Conservation (phyloP, 1,139 yeast genomes). For the Pichia sp. region DNA sequence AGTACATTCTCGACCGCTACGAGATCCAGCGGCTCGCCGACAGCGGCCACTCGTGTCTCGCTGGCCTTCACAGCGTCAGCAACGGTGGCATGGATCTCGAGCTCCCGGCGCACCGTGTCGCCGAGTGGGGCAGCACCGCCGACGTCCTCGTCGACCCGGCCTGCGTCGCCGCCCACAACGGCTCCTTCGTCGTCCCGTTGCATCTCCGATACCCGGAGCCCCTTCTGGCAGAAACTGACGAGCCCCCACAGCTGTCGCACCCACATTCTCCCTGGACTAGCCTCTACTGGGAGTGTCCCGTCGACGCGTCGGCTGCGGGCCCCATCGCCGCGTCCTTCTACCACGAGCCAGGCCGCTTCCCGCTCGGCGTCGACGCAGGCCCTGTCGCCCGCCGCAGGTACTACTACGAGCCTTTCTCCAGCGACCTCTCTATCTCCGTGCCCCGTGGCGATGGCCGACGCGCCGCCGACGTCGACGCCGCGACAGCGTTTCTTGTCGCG, state of each 20-base stretch:
- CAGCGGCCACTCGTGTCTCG: slow-evolving; percentile 1
- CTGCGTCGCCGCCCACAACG: slow-evolving; percentile 8
- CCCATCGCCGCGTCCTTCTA: background rate
- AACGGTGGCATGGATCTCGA: slow-evolving; percentile 28
- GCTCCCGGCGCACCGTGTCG: slow-evolving; percentile 27
- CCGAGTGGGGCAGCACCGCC: slow-evolving; percentile 25
- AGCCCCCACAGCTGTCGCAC: slow-evolving; percentile 5
- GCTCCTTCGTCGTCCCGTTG: slow-evolving; percentile 27
- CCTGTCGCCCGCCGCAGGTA: background rate
- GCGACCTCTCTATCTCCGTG: background rate
- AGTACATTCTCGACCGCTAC: slow-evolving; percentile 26
- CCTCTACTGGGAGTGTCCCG: slow-evolving; percentile 29
- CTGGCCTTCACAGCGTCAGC: slow-evolving; percentile 9
- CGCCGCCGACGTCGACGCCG: background rate
- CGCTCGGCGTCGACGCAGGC: background rate
- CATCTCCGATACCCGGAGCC: slow-evolving; percentile 31
- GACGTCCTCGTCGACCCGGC: slow-evolving; percentile 21
- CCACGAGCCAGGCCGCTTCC: background rate
- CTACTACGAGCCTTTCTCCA: background rate
- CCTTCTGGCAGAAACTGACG: no score
- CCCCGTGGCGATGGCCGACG: slow-evolving; percentile 7
- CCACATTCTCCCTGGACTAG: slow-evolving; percentile 21
- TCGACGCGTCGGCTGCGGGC: background rate
- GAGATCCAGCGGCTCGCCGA: slow-evolving; percentile 19
- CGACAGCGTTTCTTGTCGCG: slow-evolving; percentile 5